These are phyloP conservation scores for Solanum etuberosum DNA, from an alignment of 257 asterid genomes.

Conservation along the genomic window DNA sequence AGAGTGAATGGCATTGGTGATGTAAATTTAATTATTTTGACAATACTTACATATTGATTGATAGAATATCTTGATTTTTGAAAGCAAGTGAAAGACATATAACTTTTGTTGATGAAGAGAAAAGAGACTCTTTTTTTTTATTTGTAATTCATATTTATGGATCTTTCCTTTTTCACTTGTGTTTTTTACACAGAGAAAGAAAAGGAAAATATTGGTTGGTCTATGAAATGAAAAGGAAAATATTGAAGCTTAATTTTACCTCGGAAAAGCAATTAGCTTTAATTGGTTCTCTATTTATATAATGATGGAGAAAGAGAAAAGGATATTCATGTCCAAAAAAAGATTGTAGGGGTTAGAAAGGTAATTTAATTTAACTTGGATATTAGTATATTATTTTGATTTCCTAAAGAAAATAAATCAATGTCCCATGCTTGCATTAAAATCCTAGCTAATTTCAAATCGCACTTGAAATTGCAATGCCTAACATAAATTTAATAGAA, in stretches of 20 bases:
- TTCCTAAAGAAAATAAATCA: too few relatives aligned
- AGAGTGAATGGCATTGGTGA: slow-evolving; percentile 14
- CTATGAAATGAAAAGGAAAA: neutral
- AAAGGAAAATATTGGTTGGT: slow-evolving; percentile 2
- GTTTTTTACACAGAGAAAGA: neutral
- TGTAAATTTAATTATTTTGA: neutral
- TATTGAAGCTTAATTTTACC: slow-evolving; percentile 10
- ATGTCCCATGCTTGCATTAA: too few relatives aligned
- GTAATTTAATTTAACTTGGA: neutral
- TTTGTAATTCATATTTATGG: neutral
- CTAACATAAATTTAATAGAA: too few relatives aligned
- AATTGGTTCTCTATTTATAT: slow-evolving; percentile 7
- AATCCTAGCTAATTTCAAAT: neutral
- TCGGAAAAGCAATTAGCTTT: slow-evolving; percentile 21
- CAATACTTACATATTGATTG: slow-evolving; percentile 22
- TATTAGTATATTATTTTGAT: neutral
- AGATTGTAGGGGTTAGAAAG: neutral
- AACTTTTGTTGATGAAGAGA: neutral
- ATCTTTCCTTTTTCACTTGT: slow-evolving; percentile 2
- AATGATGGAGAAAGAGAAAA: neutral
- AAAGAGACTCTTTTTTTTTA: neutral
- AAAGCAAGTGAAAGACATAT: neutral
- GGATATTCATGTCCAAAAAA: neutral
- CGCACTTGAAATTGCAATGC: neutral
- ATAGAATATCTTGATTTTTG: neutral